phyloP scores from a whole-genome alignment of 2,329 filamentous ascomycete genomes.

The Hypoxylon sp. region DNA sequence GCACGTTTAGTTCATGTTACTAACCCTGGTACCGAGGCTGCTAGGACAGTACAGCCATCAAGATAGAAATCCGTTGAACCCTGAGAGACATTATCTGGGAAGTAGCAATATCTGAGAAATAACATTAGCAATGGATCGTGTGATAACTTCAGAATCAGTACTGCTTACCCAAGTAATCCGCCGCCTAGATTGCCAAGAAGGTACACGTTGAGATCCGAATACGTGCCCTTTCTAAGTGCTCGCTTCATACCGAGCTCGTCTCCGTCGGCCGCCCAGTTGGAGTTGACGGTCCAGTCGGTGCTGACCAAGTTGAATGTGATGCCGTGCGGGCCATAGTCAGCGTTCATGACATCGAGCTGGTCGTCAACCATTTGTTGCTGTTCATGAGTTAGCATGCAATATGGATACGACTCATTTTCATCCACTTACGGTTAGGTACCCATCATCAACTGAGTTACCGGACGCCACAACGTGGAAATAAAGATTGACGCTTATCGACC shows the following conservation, averaged over 20 bases:
- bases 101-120: conserved; percentile 60
- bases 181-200: conserved; percentile 58
- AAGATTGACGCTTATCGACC: conserved; percentile 57
- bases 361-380: conserved; percentile 56
- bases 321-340: conserved; percentile 60
- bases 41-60: conserved; percentile 56
- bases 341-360: conserved; percentile 64
- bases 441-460: conserved; percentile 51
- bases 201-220: conserved; percentile 64
- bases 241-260: conserved; percentile 62
- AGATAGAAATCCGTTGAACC: conserved; percentile 56
- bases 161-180: conserved; percentile 56
- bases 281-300: conserved; percentile 64
- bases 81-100: conserved; percentile 57
- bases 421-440: conserved; percentile 57
- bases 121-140: background rate
- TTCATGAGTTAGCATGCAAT: conserved; percentile 31
- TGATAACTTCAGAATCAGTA: background rate
- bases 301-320: conserved; percentile 62
- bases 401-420: background rate
- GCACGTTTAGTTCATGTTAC: no score
- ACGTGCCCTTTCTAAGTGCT: conserved; percentile 62
- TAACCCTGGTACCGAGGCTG: conserved; percentile 46
- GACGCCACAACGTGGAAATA: conserved; percentile 59
- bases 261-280: conserved; percentile 61